These are phyloP conservation scores for Ceratocystis papillata DNA, from an alignment of 2,329 filamentous ascomycete species.

Conservation along the genomic window DNA sequence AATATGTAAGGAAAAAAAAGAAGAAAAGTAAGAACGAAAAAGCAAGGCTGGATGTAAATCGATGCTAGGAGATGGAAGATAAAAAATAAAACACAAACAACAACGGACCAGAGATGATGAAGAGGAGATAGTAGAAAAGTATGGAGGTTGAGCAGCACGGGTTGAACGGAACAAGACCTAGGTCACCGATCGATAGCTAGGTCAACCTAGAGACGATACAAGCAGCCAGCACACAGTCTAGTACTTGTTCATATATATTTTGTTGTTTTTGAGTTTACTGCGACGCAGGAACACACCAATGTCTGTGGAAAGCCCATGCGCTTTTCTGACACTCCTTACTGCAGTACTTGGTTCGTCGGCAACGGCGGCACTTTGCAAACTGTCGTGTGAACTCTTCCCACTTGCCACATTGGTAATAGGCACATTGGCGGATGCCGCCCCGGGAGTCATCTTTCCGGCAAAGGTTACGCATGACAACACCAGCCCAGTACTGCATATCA, in stretches of 20 bases:
- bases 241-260: background rate
- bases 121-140: background rate
- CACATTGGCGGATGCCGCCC: constrained; percentile 91
- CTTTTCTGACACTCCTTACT: constrained; percentile 99
- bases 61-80: background rate
- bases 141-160: background rate
- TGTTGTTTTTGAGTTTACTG: constrained; percentile 33
- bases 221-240: background rate
- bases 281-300: constrained; percentile 81
- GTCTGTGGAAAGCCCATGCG: constrained; percentile 94
- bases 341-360: constrained; percentile 95
- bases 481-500: constrained; percentile 99
- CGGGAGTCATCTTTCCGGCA: constrained; percentile 94
- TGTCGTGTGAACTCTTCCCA: constrained; percentile 96
- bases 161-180: background rate
- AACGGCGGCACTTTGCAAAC: constrained; percentile 95
- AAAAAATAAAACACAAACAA: constrained; percentile 11
- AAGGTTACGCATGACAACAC: constrained; percentile 96
- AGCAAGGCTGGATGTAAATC: constrained; percentile 4
- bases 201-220: background rate
- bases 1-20: constrained; percentile 17
- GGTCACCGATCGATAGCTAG: background rate
- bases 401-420: constrained; percentile 95
- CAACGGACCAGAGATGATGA: background rate
- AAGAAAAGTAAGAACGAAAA: constrained; percentile 19